Percentiles rank a stretch among this genome's conserved stretches.
Evolutionary conservation across 768 basidiomycete species (phyloP).

Genomic region (Crassisporium funariophilum): DNA sequence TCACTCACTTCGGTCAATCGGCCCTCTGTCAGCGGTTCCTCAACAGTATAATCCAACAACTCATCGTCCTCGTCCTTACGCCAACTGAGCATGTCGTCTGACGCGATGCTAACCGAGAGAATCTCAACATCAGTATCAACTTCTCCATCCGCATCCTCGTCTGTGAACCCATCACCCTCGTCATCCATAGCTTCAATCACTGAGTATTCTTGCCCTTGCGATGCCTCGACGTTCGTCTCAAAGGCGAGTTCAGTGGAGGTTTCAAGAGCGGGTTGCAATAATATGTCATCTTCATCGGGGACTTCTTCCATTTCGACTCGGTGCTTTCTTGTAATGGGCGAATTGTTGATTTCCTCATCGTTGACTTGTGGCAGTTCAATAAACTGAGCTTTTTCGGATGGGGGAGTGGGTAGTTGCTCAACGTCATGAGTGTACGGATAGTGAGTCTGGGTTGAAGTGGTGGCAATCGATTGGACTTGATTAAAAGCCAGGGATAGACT

Average conservation of each 20-base stretch:
- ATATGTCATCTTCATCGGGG: conserved; percentile 1
- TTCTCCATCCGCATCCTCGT: conserved; percentile 18
- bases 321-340: neutral
- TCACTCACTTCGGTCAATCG: conserved; percentile 33
- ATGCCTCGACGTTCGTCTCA: conserved; percentile 1
- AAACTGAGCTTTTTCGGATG: conserved; percentile 18
- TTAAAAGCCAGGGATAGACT: too few species aligned
- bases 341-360: neutral
- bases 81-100: conserved; percentile 1
- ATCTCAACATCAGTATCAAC: conserved; percentile 20
- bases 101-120: conserved; percentile 9
- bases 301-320: conserved; percentile 9
- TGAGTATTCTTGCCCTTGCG: neutral
- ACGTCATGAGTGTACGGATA: conserved; percentile 3
- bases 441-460: neutral
- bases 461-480: neutral
- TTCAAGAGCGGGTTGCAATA: conserved; percentile 1
- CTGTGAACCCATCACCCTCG: conserved; percentile 6
- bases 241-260: conserved; percentile 5
- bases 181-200: conserved; percentile 12
- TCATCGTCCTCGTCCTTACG: conserved; percentile 4
- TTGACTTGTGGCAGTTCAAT: conserved; percentile 1
- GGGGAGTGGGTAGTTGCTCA: conserved; percentile 25
- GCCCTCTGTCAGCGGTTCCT: conserved; percentile 34
- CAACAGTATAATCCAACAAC: conserved; percentile 24